Conservation (phyloP, 768 basidiomycete species). For the Amanita fuliginea region DNA sequence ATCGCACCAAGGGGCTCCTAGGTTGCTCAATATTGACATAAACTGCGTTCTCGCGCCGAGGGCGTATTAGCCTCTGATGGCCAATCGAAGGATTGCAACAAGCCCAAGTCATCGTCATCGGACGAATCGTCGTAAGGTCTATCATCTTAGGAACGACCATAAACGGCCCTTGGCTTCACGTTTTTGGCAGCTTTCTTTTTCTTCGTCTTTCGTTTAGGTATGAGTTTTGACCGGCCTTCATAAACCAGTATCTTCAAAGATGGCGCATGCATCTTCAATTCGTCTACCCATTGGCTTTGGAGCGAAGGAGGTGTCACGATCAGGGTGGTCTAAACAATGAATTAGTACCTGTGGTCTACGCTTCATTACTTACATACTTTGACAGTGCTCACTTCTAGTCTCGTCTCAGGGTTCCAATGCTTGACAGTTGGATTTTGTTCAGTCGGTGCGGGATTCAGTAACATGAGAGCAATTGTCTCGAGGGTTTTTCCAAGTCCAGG, state of each 20-base stretch:
- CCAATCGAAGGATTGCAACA: conserved; percentile 43
- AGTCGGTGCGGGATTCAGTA: conserved; percentile 59
- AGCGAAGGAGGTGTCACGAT: conserved; percentile 79
- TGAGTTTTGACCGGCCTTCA: conserved; percentile 73
- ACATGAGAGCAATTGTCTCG: conserved; percentile 71
- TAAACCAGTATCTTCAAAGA: conserved; percentile 70
- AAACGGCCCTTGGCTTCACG: not conserved
- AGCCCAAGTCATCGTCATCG: conserved; percentile 8
- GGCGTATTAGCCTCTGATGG: conserved; percentile 57
- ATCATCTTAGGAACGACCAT: conserved; percentile 8
- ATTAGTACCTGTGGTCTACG: not conserved
- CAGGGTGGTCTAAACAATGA: conserved; percentile 53
- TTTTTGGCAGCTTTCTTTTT: conserved; percentile 11
- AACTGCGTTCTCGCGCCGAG: conserved; percentile 53
- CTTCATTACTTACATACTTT: conserved; percentile 34
- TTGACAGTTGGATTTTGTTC: conserved; percentile 34
- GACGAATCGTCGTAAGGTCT: conserved; percentile 15
- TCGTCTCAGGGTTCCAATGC: conserved; percentile 49
- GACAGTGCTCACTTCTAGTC: conserved; percentile 54
- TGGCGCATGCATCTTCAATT: conserved; percentile 67
- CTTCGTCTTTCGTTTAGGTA: conserved; percentile 23
- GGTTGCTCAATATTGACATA: conserved; percentile 46
- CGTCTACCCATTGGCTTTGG: conserved; percentile 78
- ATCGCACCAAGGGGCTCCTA: conserved; percentile 71
- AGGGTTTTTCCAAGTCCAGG: conserved; percentile 87